phyloP scores from a whole-genome alignment of 2,329 filamentous ascomycete species.

The Fusarium sarcochroum region DNA sequence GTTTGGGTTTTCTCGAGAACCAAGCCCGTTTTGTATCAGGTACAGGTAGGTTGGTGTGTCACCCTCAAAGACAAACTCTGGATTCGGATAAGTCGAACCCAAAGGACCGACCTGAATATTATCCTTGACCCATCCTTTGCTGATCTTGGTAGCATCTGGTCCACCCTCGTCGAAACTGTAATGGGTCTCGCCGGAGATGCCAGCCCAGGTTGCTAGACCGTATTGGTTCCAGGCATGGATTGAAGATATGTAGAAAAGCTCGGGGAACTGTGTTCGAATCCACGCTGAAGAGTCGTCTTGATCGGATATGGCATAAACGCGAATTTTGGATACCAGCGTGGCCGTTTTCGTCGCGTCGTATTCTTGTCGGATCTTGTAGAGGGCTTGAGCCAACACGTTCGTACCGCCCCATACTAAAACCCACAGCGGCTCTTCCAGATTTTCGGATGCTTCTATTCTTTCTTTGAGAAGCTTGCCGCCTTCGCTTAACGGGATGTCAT shows the following conservation, averaged over 20 bases:
- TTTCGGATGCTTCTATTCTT: conserved; percentile 33
- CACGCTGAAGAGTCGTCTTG: conserved; percentile 70
- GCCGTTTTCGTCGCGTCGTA: conserved; percentile 51
- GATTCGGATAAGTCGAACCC: conserved; percentile 60
- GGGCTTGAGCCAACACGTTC: conserved; percentile 64
- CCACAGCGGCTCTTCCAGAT: conserved; percentile 60
- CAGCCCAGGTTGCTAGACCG: conserved; percentile 66
- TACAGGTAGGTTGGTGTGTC: conserved; percentile 66
- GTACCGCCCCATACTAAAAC: conserved; percentile 67
- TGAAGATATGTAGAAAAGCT: conserved; percentile 68
- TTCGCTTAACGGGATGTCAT: conserved; percentile 45
- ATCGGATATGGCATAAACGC: conserved; percentile 70
- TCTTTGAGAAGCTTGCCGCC: conserved; percentile 60
- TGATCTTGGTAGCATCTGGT: conserved; percentile 62
- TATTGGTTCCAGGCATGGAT: conserved; percentile 71
- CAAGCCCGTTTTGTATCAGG: conserved; percentile 51
- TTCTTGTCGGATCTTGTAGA: conserved; percentile 44
- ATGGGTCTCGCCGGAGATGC: conserved; percentile 60
- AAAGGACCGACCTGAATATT: conserved; percentile 65
- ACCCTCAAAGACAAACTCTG: conserved; percentile 65
- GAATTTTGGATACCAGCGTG: conserved; percentile 57
- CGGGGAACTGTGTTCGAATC: conserved; percentile 66
- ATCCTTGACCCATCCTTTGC: conserved; percentile 64
- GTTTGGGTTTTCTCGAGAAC: conserved; percentile 60
- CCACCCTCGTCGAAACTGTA: conserved; percentile 35